Conservation (phyloP, 108 stramenopile genomes). For the Pseudonitzschia delicatissima region DNA sequence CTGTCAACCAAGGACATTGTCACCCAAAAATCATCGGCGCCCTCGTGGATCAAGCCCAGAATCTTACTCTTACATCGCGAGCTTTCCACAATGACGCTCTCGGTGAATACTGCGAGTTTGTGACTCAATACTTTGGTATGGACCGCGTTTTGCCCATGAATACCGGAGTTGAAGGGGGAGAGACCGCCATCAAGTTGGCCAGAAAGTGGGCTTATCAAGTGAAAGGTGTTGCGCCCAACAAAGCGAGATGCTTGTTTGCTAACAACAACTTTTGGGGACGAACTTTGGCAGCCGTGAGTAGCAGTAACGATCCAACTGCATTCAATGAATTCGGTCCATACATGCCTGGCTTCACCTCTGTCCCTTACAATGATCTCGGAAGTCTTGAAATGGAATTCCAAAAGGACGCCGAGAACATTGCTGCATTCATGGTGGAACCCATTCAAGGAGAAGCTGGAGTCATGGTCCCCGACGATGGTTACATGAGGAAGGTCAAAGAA, state of each 20-base stretch:
- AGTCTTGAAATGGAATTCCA: slow-evolving; percentile 85
- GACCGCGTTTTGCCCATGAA: slow-evolving; percentile 99
- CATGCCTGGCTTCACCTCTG: slow-evolving; percentile 91
- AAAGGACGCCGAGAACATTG: slow-evolving; percentile 83
- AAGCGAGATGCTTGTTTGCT: slow-evolving; percentile 92
- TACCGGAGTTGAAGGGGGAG: slow-evolving; percentile 99
- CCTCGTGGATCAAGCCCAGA: slow-evolving; percentile 87
- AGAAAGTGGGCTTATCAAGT: slow-evolving; percentile 92
- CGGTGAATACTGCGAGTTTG: slow-evolving; percentile 89
- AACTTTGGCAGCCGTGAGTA: slow-evolving; percentile 96
- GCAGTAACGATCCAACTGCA: slow-evolving; percentile 93
- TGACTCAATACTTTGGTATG: slow-evolving; percentile 91
- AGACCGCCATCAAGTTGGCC: slow-evolving; percentile 96
- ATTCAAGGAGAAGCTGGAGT: slow-evolving; percentile 99
- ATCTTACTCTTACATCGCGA: slow-evolving; percentile 92
- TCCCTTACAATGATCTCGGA: slow-evolving; percentile 88
- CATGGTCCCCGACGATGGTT: slow-evolving; percentile 95
- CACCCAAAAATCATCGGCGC: slow-evolving; percentile 96
- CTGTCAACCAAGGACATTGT: slow-evolving; percentile 99
- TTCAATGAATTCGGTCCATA: slow-evolving; percentile 93
- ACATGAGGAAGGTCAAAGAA: slow-evolving; percentile 86
- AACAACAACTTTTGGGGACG: slow-evolving; percentile 99
- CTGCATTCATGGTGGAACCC: slow-evolving; percentile 99
- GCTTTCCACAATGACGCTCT: slow-evolving; percentile 98
- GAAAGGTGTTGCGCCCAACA: slow-evolving; percentile 90